Evolutionary conservation across 163 green algal genomes (phyloP).

Genomic region (Scenedesmus sp.): DNA sequence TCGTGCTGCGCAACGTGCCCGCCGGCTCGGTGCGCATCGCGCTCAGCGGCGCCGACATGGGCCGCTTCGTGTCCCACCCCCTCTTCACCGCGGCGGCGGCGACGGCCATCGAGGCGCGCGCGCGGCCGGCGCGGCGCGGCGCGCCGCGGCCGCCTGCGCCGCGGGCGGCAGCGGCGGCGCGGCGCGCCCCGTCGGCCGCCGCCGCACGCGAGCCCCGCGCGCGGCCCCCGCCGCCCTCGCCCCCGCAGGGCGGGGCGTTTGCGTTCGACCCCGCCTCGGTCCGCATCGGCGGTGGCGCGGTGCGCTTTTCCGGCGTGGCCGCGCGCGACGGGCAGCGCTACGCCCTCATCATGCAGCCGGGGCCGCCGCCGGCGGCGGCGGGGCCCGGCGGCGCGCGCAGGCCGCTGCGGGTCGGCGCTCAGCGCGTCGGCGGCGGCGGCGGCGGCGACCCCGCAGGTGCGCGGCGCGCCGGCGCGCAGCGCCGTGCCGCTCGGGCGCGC

Average conservation of each 20-base stretch:
- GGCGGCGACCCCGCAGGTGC: neutral
- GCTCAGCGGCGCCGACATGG: constrained; percentile 27
- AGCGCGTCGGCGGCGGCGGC: constrained; percentile 5
- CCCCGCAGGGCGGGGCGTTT: constrained; percentile 20
- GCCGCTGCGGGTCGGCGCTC: constrained; percentile 32
- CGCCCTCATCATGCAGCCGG: constrained; percentile 22
- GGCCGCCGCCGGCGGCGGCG: neutral
- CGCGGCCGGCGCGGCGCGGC: too few relatives aligned
- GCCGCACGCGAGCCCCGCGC: neutral
- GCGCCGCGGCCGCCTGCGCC: too few relatives aligned
- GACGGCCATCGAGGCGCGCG: constrained; percentile 30
- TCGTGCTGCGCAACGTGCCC: constrained; percentile 28
- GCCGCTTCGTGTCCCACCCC: constrained; percentile 32
- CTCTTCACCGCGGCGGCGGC: constrained; percentile 17
- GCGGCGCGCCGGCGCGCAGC: too few relatives aligned
- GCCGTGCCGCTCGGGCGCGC: too few relatives aligned
- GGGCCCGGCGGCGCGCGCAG: neutral
- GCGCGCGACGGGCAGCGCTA: constrained; percentile 28
- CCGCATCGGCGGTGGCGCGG: neutral
- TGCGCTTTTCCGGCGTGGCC: constrained; percentile 17
- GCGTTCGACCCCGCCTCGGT: constrained; percentile 12
- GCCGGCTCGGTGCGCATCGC: constrained; percentile 8
- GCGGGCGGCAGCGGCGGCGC: too few relatives aligned
- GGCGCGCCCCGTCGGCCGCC: too few relatives aligned
- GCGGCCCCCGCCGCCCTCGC: neutral